Evolutionary conservation across 495 filamentous ascomycete genomes (phyloP).

Genomic region (Stereocaulon alpinum): DNA sequence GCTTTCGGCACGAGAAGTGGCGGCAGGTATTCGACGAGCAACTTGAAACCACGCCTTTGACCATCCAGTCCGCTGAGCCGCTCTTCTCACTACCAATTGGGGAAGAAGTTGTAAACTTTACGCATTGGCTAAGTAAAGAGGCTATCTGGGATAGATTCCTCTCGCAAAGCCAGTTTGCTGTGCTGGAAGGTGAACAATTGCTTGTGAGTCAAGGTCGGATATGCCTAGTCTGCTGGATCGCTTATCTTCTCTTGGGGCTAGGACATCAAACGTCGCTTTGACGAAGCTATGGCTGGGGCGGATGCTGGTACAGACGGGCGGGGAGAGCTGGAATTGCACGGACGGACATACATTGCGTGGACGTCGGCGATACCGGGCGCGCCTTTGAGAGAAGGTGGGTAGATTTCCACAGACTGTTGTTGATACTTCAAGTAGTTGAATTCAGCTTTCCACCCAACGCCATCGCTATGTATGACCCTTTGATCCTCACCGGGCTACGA

Average conservation of each 20-base stretch:
- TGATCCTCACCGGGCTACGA: background rate
- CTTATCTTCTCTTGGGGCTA: conserved; percentile 14
- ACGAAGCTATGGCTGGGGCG: conserved; percentile 31
- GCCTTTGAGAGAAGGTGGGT: conserved; percentile 19
- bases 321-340: conserved; percentile 47
- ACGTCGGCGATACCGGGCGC: conserved; percentile 27
- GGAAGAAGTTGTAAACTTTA: conserved; percentile 30
- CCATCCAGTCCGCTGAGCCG: conserved; percentile 33
- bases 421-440: background rate
- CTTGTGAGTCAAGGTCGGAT: conserved; percentile 28
- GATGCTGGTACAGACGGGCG: conserved; percentile 40
- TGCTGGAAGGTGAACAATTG: conserved; percentile 38
- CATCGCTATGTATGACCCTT: conserved; percentile 2
- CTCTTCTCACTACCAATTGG: conserved; percentile 42
- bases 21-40: conserved; percentile 43
- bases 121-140: conserved; percentile 40
- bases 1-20: conserved; percentile 48
- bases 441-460: background rate
- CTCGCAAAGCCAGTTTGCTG: conserved; percentile 52
- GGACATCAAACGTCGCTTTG: conserved; percentile 31
- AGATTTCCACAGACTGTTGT: background rate
- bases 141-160: conserved; percentile 45
- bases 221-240: background rate
- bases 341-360: conserved; percentile 43
- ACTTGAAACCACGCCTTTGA: conserved; percentile 30